These are phyloP conservation scores for Suhomyces xylopsoci DNA, from an alignment of 805 yeast species.

Conservation along the genomic window DNA sequence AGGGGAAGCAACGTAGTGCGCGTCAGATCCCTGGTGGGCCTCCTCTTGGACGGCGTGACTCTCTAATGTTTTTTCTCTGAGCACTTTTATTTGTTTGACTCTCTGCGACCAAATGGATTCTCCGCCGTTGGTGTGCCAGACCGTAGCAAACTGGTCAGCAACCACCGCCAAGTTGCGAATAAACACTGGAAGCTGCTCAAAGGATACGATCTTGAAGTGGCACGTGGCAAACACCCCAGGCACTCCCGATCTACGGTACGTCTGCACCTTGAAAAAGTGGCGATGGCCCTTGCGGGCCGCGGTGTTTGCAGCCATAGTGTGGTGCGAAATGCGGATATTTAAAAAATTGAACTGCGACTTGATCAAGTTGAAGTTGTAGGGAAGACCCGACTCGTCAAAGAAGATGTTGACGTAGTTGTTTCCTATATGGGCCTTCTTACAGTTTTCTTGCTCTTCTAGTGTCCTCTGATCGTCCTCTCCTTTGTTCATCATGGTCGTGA, in stretches of 20 bases:
- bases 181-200: constrained; percentile 55
- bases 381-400: constrained; percentile 67
- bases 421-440: constrained; percentile 81
- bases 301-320: constrained; percentile 18
- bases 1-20: neutral
- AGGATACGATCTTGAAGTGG: constrained; percentile 68
- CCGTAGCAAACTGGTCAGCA: constrained; percentile 69
- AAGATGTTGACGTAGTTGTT: constrained; percentile 78
- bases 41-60: constrained; percentile 30
- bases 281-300: neutral
- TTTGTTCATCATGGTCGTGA: constrained; percentile 79
- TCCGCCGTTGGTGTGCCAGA: constrained; percentile 56
- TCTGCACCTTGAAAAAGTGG: constrained; percentile 56
- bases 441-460: constrained; percentile 2
- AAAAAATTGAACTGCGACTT: constrained; percentile 80
- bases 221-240: constrained; percentile 76
- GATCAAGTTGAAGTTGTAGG: constrained; percentile 68
- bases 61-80: constrained; percentile 27
- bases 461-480: constrained; percentile 30
- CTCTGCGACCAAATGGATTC: constrained; percentile 68
- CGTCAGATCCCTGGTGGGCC: constrained; percentile 5
- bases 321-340: constrained; percentile 75
- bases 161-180: constrained; percentile 64
- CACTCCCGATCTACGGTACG: constrained; percentile 62
- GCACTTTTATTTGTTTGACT: constrained; percentile 47